Evolutionary conservation across 2,329 filamentous ascomycete genomes (phyloP).

Genomic region (Lasiodiplodia citricola): DNA sequence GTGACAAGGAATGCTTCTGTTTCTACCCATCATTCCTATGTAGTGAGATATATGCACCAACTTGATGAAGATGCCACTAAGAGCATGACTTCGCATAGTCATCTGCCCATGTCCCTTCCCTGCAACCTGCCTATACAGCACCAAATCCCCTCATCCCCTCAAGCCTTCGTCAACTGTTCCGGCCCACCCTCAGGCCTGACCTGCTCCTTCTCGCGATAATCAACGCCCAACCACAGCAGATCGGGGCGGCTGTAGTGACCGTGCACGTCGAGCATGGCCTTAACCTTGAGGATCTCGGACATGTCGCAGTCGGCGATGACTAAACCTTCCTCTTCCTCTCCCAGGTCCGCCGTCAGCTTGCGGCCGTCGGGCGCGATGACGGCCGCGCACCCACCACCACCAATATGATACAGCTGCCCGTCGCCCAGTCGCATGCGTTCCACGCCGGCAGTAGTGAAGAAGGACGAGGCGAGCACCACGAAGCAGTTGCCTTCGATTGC

Average conservation of each 20-base stretch:
- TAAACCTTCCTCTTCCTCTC: slow-evolving; percentile 54
- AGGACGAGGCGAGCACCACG: slow-evolving; percentile 59
- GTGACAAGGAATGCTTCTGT: no score
- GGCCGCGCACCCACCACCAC: slow-evolving; percentile 55
- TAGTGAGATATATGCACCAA: no score
- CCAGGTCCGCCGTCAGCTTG: slow-evolving; percentile 47
- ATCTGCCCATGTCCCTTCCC: no score
- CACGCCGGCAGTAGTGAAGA: slow-evolving; percentile 54
- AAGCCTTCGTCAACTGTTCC: background rate
- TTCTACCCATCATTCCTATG: no score
- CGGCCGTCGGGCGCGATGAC: slow-evolving; percentile 60
- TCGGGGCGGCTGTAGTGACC: slow-evolving; percentile 60
- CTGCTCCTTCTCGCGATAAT: slow-evolving; percentile 30
- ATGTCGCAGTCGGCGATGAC: slow-evolving; percentile 59
- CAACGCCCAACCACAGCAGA: slow-evolving; percentile 56
- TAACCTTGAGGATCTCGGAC: slow-evolving; percentile 47
- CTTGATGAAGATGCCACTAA: no score
- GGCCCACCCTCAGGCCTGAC: slow-evolving; percentile 35
- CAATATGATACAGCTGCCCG: slow-evolving; percentile 47
- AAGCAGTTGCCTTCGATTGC: slow-evolving; percentile 62
- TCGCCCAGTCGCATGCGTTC: slow-evolving; percentile 49
- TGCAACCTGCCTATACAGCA: no score
- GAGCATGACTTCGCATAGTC: no score
- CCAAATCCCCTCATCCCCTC: background rate
- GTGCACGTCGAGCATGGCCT: slow-evolving; percentile 52